Evolutionary conservation across 148 eudicot genomes (phyloP), one percentile per base, ranked within the genome.

Genomic region (Camellia granthamiana): DNA sequence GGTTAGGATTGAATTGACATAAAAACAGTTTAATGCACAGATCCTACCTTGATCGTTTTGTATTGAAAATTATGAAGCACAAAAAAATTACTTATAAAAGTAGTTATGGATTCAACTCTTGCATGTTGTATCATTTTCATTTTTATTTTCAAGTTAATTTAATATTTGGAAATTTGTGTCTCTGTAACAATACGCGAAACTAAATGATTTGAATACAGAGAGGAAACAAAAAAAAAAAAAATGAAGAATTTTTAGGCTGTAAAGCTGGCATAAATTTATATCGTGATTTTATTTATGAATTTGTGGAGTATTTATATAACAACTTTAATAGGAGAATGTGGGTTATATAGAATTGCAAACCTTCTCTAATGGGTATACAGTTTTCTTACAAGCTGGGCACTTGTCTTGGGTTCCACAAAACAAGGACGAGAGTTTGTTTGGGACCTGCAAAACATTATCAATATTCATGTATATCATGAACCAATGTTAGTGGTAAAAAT

Each of bases 351-450:
- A 73, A 19, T 14, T 49, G 67, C 84, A 43, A 14, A 94, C 98
- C 97, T 94, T 94, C 81, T 94, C 98, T 23, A 92, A 72, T 12
- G 98, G 98, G 55, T 94, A 94, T 16, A 91, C 98, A 13, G 97
- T 94, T 81, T 94, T 92, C 75, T 81, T 74, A 76, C 98, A 94
- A 77, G 90, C 80, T 52, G 93, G 80, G 76, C 98, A 94, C 84
- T 94, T 94, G 69, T 94, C 98, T 85, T 83, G 92, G 49, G 98
- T 94, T 59, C 98, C 98, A 84, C 85, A 88, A 84, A 94, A 94
- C 74, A 92, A 9, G 43, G 92, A 84, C 2, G 98, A 91, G 75
- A 90, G 73, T 51, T 88, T 94, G 92, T 84, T 94, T 23, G 98
- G 95, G 23, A 84, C 68, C 85, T 92, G 86, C 67, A 80, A 47